Evolutionary conservation across 139 green algal species (phyloP), one percentile per base, ranked within the genome.

Genomic region (Coelastrella sp.): DNA sequence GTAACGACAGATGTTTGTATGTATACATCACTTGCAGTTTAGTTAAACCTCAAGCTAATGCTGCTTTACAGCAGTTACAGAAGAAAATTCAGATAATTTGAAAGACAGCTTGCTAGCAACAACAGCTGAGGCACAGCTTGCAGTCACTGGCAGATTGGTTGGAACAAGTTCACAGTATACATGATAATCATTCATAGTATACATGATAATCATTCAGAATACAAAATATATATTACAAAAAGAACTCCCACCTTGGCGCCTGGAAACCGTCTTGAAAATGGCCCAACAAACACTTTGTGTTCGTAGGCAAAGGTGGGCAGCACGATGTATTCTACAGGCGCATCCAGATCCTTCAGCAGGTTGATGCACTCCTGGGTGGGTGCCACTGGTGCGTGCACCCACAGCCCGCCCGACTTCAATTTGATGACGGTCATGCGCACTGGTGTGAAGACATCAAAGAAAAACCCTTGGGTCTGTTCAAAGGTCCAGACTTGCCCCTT

Each of bases 251-350:
- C 95, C 92, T 98, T 90, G 4, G 97, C 97, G 19, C 95, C 92
- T 12, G 97, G 97, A 91, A 98, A 99, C 20, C 87, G 83, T 4
- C 97, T 83, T 65, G 92, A 95, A 79, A 99, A 99, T 11, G 96
- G 95, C 11, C 93, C 96, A 24, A 98, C 95, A 87, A 98, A 99
- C 14, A 96, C 92, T 93, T 99, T 99, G 94, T 99, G 97, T 92
- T 99, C 97, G 63, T 98, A 98, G 0, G 96, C 97, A 94, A 96
- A 97, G 0, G 97, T 99, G 78, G 96, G 94, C 89, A 98, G 92
- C 35, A 99, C 93, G 20, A 98, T 98, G 94, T 98, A 92, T 89
- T 97, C 93, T 24, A 99, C 97, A 7, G 93, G 93, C 0, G 92
- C 93, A 57, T 94, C 94, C 66, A 99, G 86, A 92, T 97, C 95